phyloP scores from a whole-genome alignment of 345 rosid genomes.

The Populus deltoides region DNA sequence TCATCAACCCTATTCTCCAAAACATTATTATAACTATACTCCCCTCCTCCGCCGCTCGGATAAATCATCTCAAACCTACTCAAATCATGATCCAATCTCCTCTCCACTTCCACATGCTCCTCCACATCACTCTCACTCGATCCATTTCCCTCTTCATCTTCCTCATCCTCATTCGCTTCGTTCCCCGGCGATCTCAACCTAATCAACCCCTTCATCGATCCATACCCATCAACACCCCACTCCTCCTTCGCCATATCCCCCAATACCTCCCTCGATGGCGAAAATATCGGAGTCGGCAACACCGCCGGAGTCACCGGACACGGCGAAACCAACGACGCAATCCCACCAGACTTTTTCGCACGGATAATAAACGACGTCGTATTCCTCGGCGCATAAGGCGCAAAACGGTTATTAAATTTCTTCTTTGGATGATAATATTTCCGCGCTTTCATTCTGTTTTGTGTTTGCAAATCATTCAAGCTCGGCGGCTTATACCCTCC shows the following conservation, averaged over 20 bases:
- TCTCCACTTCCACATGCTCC: conserved; percentile 93
- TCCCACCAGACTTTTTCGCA: conserved; percentile 89
- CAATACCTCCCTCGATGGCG: conserved; percentile 79
- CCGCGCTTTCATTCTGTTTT: conserved; percentile 66
- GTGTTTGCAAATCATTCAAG: conserved; percentile 72
- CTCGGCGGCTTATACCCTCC: conserved; percentile 81
- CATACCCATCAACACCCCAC: conserved; percentile 99
- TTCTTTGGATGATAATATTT: conserved; percentile 71
- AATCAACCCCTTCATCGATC: conserved; percentile 95
- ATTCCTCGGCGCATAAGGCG: conserved; percentile 94
- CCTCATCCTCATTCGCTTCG: conserved; percentile 70
- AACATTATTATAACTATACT: conserved; percentile 55
- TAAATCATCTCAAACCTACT: conserved; percentile 96
- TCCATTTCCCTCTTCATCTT: conserved; percentile 79
- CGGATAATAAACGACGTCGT: conserved; percentile 82
- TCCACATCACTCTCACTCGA: conserved; percentile 97
- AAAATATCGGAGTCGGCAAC: conserved; percentile 77
- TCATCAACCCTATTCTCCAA: conserved; percentile 93
- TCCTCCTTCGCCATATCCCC: conserved; percentile 97
- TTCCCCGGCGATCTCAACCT: conserved; percentile 71
- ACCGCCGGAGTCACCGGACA: conserved; percentile 90
- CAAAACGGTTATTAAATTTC: conserved; percentile 56
- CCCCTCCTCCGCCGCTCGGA: conserved; percentile 54
- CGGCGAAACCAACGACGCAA: conserved; percentile 88
- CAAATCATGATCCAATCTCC: conserved; percentile 93